These are phyloP conservation scores for Penicillium coffeae DNA, from an alignment of 495 filamentous ascomycete species.

Conservation along the genomic window DNA sequence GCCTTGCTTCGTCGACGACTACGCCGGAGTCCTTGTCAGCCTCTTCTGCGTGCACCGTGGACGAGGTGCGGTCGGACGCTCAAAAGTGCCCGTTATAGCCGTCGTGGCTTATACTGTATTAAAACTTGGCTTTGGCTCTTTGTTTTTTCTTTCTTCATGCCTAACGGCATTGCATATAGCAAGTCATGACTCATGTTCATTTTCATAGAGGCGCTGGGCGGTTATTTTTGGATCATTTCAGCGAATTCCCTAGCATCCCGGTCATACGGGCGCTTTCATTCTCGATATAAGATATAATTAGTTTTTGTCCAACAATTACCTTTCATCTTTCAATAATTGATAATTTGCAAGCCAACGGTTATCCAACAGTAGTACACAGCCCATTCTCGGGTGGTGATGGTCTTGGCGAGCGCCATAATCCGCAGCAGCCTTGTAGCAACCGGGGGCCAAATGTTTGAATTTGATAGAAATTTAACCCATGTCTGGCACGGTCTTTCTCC, in stretches of 20 bases:
- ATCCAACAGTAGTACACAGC: no score
- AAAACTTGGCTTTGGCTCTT: not conserved
- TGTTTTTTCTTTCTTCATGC: not conserved
- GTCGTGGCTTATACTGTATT: not conserved
- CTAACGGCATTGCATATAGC: not conserved
- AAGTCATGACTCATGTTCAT: not conserved
- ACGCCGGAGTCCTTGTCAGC: not conserved
- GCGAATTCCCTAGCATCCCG: not conserved
- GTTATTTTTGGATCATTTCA: not conserved
- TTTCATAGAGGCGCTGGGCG: not conserved
- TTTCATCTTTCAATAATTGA: not conserved
- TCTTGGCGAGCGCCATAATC: no score
- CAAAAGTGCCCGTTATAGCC: not conserved
- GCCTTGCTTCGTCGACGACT: slow-evolving; percentile 1
- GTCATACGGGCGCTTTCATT: not conserved
- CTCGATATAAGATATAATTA: not conserved
- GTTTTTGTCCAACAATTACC: not conserved
- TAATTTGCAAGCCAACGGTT: not conserved
- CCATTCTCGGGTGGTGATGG: no score
- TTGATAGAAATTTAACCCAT: no score
- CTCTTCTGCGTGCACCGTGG: slow-evolving; percentile 5
- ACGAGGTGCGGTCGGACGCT: not conserved
- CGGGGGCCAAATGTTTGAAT: no score
- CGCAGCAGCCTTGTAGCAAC: no score
- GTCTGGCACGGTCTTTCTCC: no score